Percentiles rank a stretch among this genome's conserved stretches.
phyloP scores from a whole-genome alignment of 805 yeast genomes.

The Pichia heedii region DNA sequence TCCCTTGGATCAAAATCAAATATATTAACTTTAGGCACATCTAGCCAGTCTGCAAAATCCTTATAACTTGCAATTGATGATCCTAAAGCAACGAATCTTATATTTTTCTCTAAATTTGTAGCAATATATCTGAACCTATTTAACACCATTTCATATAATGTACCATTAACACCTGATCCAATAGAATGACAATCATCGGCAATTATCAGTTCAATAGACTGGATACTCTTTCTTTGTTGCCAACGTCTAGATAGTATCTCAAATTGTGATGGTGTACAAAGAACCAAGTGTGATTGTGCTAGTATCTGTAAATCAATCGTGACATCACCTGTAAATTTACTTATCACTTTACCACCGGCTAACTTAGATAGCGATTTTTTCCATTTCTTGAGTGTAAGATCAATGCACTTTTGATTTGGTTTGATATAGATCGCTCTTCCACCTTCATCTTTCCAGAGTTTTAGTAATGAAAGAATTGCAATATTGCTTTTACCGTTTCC shows the following conservation, averaged over 20 bases:
- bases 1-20: conserved; percentile 66
- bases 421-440: conserved; percentile 69
- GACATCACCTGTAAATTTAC: conserved; percentile 50
- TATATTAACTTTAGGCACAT: conserved; percentile 48
- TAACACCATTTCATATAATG: conserved; percentile 58
- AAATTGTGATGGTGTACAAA: conserved; percentile 76
- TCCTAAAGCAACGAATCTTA: conserved; percentile 63
- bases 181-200: conserved; percentile 66
- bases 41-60: conserved; percentile 84
- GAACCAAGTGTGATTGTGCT: conserved; percentile 52
- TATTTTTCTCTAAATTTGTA: conserved; percentile 47
- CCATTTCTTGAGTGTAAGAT: conserved; percentile 45
- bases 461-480: conserved; percentile 65
- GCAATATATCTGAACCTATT: conserved; percentile 66
- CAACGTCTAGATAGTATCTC: conserved; percentile 69
- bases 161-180: conserved; percentile 49
- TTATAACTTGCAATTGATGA: conserved; percentile 64
- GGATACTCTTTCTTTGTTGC: conserved; percentile 68
- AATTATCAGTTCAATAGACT: conserved; percentile 56
- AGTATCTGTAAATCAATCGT: conserved; percentile 45
- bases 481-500: conserved; percentile 68
- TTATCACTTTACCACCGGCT: conserved; percentile 50
- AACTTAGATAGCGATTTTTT: conserved; percentile 33
- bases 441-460: conserved; percentile 60
- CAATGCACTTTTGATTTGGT: conserved; percentile 51